These are phyloP conservation scores for Hibiscus mutabilis DNA, from an alignment of 345 rosid species.

Conservation along the genomic window DNA sequence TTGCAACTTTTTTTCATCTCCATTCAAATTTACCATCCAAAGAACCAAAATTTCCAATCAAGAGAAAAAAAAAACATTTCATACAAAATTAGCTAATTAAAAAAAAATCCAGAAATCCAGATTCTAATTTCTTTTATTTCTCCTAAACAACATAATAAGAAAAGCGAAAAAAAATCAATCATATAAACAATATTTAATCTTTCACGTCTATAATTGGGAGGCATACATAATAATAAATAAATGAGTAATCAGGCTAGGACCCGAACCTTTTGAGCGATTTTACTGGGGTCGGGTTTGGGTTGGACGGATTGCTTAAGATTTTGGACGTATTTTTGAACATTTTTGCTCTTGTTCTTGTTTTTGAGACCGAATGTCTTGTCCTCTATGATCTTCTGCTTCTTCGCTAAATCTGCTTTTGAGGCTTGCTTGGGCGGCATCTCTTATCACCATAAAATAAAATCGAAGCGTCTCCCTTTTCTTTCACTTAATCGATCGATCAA, in stretches of 20 bases:
- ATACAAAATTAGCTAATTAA: background rate
- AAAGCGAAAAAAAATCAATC: background rate
- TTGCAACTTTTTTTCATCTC: background rate
- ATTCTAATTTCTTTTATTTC: background rate
- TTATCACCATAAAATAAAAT: slow-evolving; percentile 32
- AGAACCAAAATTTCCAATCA: background rate
- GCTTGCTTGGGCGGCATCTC: slow-evolving; percentile 77
- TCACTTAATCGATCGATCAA: background rate
- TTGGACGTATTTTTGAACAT: slow-evolving; percentile 67
- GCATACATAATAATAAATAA: background rate
- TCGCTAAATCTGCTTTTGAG: slow-evolving; percentile 55
- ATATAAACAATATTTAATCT: background rate
- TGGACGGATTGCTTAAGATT: slow-evolving; percentile 55
- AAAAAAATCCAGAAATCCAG: background rate
- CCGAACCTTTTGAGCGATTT: slow-evolving; percentile 45
- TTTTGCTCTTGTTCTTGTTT: slow-evolving; percentile 74
- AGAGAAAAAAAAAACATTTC: background rate
- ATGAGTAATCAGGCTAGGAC: background rate
- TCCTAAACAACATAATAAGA: background rate
- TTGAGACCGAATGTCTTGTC: slow-evolving; percentile 89
- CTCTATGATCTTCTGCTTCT: slow-evolving; percentile 77
- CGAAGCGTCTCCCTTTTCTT: background rate
- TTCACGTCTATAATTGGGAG: background rate
- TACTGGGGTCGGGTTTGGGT: slow-evolving; percentile 44
- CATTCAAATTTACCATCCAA: background rate